phyloP scores from a whole-genome alignment of 345 rosid genomes.

The Eucalyptus caleyi region DNA sequence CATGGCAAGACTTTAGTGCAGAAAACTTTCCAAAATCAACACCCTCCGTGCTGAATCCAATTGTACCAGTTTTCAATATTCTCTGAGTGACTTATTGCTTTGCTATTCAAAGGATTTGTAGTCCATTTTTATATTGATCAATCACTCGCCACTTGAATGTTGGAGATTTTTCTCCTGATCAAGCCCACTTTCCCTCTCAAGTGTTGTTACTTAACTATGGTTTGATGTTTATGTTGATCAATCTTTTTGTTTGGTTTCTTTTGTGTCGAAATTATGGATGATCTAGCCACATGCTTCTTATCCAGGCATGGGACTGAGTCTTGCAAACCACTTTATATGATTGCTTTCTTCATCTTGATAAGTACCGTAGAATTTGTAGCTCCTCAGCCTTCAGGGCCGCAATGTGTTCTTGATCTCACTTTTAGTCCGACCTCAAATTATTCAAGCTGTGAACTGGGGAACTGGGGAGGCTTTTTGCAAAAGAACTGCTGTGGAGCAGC shows the following conservation, averaged over 20 bases:
- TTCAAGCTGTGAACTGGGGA: slow-evolving; percentile 7
- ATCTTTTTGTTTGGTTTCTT: not conserved
- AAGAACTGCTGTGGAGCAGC: slow-evolving; percentile 12
- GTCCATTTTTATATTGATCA: not conserved
- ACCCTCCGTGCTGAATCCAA: not conserved
- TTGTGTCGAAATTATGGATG: not conserved
- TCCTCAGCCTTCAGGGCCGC: not conserved
- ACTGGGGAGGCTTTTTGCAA: slow-evolving; percentile 28
- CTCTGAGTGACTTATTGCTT: not conserved
- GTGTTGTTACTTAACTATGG: not conserved
- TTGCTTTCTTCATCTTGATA: slow-evolving; percentile 1
- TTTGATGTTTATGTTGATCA: not conserved
- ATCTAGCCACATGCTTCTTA: not conserved
- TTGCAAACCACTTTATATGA: not conserved
- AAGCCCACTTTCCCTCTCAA: not conserved
- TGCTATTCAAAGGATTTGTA: not conserved
- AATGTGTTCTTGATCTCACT: slow-evolving; percentile 7
- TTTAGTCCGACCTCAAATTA: not conserved
- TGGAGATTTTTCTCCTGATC: not conserved
- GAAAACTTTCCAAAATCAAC: not conserved
- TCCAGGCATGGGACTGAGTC: not conserved
- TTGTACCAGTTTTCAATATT: not conserved
- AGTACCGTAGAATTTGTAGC: not conserved
- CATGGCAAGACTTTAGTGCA: not conserved
- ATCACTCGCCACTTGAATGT: not conserved